These are phyloP conservation scores for Citrus sinensis DNA, from an alignment of 345 rosid genomes.

Conservation along the genomic window DNA sequence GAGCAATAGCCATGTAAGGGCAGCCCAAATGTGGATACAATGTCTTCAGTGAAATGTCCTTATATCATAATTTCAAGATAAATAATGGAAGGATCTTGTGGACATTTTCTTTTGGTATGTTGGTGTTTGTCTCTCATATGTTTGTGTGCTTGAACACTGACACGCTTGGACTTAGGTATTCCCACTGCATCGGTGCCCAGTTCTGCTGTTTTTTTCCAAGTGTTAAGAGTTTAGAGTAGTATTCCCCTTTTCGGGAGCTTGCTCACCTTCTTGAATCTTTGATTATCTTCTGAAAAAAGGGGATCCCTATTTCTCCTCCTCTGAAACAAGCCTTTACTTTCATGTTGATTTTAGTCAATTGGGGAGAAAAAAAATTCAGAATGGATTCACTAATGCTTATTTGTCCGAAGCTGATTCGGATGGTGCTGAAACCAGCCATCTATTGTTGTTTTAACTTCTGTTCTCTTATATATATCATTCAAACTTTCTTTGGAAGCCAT, in stretches of 20 bases:
- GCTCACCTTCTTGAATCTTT: not conserved
- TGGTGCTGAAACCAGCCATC: not conserved
- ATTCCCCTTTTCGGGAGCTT: not conserved
- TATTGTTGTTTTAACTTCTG: not conserved
- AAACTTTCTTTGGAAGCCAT: not conserved
- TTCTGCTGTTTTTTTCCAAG: not conserved
- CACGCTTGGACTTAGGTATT: not conserved
- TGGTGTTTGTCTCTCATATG: not conserved
- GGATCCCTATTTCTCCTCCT: not conserved
- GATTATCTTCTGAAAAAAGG: not conserved
- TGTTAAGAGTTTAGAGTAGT: not conserved
- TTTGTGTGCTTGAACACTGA: not conserved
- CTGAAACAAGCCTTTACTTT: not conserved
- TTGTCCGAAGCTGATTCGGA: not conserved
- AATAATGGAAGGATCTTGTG: not conserved
- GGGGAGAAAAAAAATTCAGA: not conserved
- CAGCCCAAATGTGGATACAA: not conserved
- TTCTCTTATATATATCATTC: not conserved
- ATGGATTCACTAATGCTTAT: not conserved
- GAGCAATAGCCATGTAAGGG: not conserved
- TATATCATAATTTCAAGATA: not conserved
- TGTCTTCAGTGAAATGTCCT: not conserved
- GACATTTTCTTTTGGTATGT: not conserved
- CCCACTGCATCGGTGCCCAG: not conserved
- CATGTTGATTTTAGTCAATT: not conserved